Evolutionary conservation across 1,284 basidiomycete genomes (phyloP), one percentile per base, ranked within the genome.

Genomic region (Anthracocystis walkeri): DNA sequence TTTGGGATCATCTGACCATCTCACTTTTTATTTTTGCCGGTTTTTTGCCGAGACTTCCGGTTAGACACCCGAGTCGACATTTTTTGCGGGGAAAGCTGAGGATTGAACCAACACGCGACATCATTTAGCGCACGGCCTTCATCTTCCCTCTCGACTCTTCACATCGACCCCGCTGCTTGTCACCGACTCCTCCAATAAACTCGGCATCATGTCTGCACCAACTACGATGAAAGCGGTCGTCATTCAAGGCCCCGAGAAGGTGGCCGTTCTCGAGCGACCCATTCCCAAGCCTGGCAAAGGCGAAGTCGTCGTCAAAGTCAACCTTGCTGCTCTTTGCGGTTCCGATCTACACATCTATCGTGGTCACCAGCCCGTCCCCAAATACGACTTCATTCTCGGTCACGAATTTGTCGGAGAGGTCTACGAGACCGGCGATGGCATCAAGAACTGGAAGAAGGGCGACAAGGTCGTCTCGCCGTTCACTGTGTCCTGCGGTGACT

Each of bases 391-490:
- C 46, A 46, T 74, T n/a, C 69, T 82, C 75, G 93, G 94, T 4
- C 93, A 95, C 82, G 93, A 96, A 84, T 91, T 94, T 66, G 89
- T 93, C 21, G 93, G 94, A 25, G 89, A 90, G 82, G 89, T 96
- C 21, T 87, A 93, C 33, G 89, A 90, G 21, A 88, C 93, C 3
- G 93, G 93, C 14, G 85, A 87, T 3, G 91, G 86, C 73, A 93
- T 92, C 79, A 79, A 72, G 3, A 90, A 88, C 11, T 89, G 95
- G 75, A 90, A 89, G 67, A 84, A 92, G 2, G 54, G 54, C 31
- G 54, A 56, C 54, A 56, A 56, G 54, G 54, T 95, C n/a, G 90
- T 95, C 16, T 91, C 92, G 1, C 92, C 94, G 0, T 96, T 95
- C 85, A 93, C 92, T 0, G 88, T 90, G 20, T 92, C 90, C 44